phyloP scores from a whole-genome alignment of 495 filamentous ascomycete species.

The Penicillium psychrofluorescens region DNA sequence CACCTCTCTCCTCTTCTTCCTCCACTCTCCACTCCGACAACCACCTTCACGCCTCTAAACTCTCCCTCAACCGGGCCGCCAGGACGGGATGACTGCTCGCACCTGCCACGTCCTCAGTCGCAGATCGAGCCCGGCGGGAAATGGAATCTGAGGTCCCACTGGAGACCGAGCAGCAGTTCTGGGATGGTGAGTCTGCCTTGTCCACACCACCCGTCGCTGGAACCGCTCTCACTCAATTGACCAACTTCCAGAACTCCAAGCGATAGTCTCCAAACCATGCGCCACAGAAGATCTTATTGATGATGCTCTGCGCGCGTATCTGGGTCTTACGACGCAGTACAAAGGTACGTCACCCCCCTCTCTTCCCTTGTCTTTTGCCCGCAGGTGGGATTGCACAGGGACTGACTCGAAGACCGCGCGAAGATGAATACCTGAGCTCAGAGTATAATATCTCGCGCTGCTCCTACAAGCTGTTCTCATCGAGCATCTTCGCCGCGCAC shows the following conservation, averaged over 20 bases:
- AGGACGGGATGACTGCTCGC: constrained; percentile 35
- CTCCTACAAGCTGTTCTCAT: constrained; percentile 72
- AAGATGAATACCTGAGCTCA: constrained; percentile 73
- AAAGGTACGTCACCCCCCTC: constrained; percentile 43
- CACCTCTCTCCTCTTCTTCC: constrained; percentile 19
- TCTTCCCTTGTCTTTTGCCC: not conserved
- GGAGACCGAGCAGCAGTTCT: constrained; percentile 90
- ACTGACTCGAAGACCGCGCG: not conserved
- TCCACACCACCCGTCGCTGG: constrained; percentile 1
- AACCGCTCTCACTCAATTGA: constrained; percentile 4
- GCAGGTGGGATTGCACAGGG: not conserved
- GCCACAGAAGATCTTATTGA: constrained; percentile 75
- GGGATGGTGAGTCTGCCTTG: constrained; percentile 59
- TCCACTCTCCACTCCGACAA: constrained; percentile 1
- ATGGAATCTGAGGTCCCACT: constrained; percentile 50
- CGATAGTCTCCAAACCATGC: constrained; percentile 67
- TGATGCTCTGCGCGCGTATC: constrained; percentile 74
- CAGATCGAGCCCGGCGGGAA: constrained; percentile 36
- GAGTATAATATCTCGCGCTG: constrained; percentile 82
- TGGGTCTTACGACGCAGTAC: constrained; percentile 68
- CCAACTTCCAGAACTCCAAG: constrained; percentile 60
- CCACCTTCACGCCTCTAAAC: no score
- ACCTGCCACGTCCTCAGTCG: constrained; percentile 25
- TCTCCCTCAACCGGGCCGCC: no score
- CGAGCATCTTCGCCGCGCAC: constrained; percentile 64